These are phyloP conservation scores for Acanthamoeba royreba DNA, from an alignment of 208 protist genomes.

Conservation along the genomic window DNA sequence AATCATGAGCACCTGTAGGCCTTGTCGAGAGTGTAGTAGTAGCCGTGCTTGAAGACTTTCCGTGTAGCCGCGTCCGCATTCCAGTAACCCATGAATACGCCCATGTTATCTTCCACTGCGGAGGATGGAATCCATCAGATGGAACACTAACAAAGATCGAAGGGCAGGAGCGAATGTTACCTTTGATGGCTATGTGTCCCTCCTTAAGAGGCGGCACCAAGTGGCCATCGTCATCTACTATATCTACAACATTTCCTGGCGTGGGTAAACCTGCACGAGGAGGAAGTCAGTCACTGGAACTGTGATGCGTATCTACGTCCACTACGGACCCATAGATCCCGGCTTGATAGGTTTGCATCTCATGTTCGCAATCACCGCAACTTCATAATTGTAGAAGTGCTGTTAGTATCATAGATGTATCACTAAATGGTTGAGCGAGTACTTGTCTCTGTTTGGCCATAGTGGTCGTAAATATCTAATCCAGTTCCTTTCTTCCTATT, in stretches of 20 bases:
- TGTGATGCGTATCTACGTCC: no score
- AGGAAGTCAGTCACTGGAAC: background rate
- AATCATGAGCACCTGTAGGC: background rate
- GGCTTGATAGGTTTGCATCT: background rate
- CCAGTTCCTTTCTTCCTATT: background rate
- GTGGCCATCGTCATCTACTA: background rate
- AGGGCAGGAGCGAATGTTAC: background rate
- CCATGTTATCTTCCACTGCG: background rate
- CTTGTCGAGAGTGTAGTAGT: conserved; percentile 7
- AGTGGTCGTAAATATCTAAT: background rate
- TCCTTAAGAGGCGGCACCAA: background rate
- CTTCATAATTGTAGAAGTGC: background rate
- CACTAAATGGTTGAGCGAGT: background rate
- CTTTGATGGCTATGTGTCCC: background rate
- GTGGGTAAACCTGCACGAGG: background rate
- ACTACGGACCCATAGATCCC: background rate
- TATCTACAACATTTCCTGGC: background rate
- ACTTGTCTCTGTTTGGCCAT: background rate
- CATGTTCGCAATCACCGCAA: background rate
- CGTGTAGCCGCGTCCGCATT: background rate
- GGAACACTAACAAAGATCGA: background rate
- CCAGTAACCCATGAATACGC: background rate
- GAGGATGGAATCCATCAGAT: background rate
- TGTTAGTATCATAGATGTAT: background rate
- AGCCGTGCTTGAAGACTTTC: background rate